Evolutionary conservation across 140 eudicot species (phyloP).

Genomic region (Cichorium intybus): DNA sequence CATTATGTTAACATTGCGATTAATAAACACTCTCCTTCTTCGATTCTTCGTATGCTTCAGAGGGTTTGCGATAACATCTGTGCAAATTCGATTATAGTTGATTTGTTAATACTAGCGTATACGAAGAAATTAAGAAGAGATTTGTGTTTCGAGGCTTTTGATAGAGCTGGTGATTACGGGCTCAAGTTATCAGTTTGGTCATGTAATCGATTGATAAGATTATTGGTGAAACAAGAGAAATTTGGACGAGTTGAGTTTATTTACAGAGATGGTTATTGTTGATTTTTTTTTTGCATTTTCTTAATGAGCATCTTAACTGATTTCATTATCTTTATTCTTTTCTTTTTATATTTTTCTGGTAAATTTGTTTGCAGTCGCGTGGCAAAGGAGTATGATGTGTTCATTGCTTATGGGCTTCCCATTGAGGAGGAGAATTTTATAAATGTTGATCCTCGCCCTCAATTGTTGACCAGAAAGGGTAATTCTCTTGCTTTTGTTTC

Average conservation of each 20-base stretch:
- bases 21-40: constrained; percentile 12
- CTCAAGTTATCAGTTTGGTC: constrained; percentile 54
- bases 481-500: too few species aligned
- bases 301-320: too few species aligned
- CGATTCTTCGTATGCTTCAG: constrained; percentile 43
- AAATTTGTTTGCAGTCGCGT: too few species aligned
- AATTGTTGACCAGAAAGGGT: too few species aligned
- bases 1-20: constrained; percentile 23
- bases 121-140: constrained; percentile 32
- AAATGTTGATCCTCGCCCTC: too few species aligned
- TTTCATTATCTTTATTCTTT: too few species aligned
- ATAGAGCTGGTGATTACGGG: constrained; percentile 76
- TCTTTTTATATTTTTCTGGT: too few species aligned
- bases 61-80: constrained; percentile 30
- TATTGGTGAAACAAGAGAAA: constrained; percentile 48
- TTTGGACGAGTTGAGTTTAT: constrained; percentile 46
- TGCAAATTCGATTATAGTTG: constrained; percentile 52
- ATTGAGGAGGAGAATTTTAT: too few species aligned
- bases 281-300: too few species aligned
- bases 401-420: too few species aligned
- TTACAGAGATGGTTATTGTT: too few species aligned
- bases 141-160: constrained; percentile 58
- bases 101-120: constrained; percentile 49
- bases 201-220: constrained; percentile 55
- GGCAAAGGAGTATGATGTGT: too few species aligned